Percentiles rank a stretch among this genome's conserved stretches.
Conservation (phyloP, 2,329 filamentous ascomycete species). For the Fusarium phyllophilum region DNA sequence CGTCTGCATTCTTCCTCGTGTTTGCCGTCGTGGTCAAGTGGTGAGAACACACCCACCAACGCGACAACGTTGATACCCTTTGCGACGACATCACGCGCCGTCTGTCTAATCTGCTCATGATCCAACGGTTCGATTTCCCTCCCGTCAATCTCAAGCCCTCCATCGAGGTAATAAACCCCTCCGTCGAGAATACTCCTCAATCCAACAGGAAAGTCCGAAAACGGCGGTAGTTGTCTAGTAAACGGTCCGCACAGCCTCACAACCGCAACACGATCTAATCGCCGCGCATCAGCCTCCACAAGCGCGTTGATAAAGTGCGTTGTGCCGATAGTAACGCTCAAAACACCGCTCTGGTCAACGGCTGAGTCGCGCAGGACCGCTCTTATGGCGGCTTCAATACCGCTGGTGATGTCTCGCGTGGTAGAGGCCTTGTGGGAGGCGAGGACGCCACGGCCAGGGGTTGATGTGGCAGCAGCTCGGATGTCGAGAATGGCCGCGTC, state of each 20-base stretch:
- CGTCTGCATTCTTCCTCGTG: conserved; percentile 54
- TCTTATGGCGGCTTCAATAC: conserved; percentile 58
- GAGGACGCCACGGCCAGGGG: conserved; percentile 53
- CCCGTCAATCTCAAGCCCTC: conserved; percentile 61
- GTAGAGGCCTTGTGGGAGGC: conserved; percentile 61
- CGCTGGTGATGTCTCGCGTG: conserved; percentile 60
- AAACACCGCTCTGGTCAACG: conserved; percentile 52
- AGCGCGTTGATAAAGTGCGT: conserved; percentile 63
- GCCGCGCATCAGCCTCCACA: conserved; percentile 55
- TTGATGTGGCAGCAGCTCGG: conserved; percentile 46
- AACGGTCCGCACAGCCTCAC: conserved; percentile 58
- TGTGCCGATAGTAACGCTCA: conserved; percentile 61
- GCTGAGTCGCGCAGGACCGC: conserved; percentile 53
- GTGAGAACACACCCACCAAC: conserved; percentile 58
- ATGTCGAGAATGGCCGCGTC: conserved; percentile 59
- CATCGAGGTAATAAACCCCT: conserved; percentile 54
- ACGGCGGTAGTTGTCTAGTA: conserved; percentile 56
- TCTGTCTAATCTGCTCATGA: conserved; percentile 49
- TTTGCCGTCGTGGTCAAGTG: conserved; percentile 53
- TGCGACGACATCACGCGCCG: conserved; percentile 48
- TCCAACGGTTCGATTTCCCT: conserved; percentile 54
- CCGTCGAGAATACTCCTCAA: conserved; percentile 55
- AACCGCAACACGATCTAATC: conserved; percentile 57
- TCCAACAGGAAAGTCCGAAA: conserved; percentile 56
- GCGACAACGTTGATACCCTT: conserved; percentile 53